These are phyloP conservation scores for Yamadazyma ubonensis DNA, from an alignment of 805 yeast genomes.

Conservation along the genomic window DNA sequence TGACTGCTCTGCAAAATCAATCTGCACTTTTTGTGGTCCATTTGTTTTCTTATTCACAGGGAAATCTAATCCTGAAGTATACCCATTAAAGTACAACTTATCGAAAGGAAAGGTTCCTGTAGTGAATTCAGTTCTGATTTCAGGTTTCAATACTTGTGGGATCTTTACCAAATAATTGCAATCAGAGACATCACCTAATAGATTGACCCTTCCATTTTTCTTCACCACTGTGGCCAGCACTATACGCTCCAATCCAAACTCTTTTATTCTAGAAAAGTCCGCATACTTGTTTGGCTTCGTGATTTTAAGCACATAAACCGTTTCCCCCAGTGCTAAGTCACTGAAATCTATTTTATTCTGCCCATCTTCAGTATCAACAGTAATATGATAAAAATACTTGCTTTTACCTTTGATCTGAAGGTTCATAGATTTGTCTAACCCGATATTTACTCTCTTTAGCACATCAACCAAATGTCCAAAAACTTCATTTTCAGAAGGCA, in stretches of 20 bases:
- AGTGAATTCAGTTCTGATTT: too few relatives aligned
- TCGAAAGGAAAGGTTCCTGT: neutral
- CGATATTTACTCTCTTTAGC: conserved; percentile 19
- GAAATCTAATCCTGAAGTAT: conserved; percentile 3
- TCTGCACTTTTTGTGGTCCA: neutral
- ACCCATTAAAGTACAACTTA: conserved; percentile 6
- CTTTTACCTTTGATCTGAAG: conserved; percentile 24
- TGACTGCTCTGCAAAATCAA: neutral
- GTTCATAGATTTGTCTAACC: conserved; percentile 13
- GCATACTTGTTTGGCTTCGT: conserved; percentile 10
- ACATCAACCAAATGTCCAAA: conserved; percentile 19
- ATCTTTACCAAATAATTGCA: conserved; percentile 7
- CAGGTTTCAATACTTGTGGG: too few relatives aligned
- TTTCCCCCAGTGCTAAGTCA: conserved; percentile 1
- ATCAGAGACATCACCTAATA: neutral
- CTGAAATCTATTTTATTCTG: neutral
- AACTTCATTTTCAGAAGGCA: neutral
- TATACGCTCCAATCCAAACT: conserved; percentile 8
- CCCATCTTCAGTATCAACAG: neutral
- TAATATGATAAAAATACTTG: conserved; percentile 27
- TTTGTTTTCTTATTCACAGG: conserved; percentile 1
- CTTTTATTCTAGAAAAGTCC: neutral
- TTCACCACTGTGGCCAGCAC: neutral
- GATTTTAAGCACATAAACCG: conserved; percentile 3
- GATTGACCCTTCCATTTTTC: neutral